Conservation (phyloP, 2,329 filamentous ascomycete species). For the Diplodia intermedia region DNA sequence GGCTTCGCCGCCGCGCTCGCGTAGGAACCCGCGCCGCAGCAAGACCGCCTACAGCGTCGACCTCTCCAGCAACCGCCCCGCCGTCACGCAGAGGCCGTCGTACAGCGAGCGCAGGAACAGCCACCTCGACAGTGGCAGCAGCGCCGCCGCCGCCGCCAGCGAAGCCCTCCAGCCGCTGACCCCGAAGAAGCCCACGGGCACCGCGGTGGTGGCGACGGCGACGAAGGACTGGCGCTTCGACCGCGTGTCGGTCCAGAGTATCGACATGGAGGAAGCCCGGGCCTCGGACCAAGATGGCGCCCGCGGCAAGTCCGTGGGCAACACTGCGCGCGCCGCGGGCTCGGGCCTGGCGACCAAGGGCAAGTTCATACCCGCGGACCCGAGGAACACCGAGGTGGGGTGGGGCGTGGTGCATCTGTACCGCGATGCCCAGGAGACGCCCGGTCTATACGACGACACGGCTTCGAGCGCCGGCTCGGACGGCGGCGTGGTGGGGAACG, state of each 20-base stretch:
- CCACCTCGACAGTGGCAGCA: constrained; percentile 35
- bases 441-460: constrained; percentile 62
- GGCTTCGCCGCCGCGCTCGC: constrained; percentile 39
- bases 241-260: constrained; percentile 77
- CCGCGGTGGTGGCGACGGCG: constrained; percentile 32
- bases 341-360: constrained; percentile 80
- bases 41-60: constrained; percentile 42
- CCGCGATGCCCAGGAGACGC: constrained; percentile 78
- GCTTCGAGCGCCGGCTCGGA: constrained; percentile 48
- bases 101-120: constrained; percentile 47
- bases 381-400: constrained; percentile 76
- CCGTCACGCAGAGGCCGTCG: constrained; percentile 37
- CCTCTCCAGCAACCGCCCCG: constrained; percentile 29
- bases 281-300: constrained; percentile 42
- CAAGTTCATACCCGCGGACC: constrained; percentile 73
- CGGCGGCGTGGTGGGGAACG: constrained; percentile 39
- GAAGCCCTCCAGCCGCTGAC: not conserved
- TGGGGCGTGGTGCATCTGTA: constrained; percentile 97
- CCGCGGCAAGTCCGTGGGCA: constrained; percentile 45
- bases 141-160: not conserved
- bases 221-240: constrained; percentile 80
- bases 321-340: constrained; percentile 35
- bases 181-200: constrained; percentile 1
- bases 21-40: constrained; percentile 35
- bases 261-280: constrained; percentile 68